These are phyloP conservation scores for Arbutus unedo DNA, from an alignment of 148 eudicot species.

Conservation along the genomic window DNA sequence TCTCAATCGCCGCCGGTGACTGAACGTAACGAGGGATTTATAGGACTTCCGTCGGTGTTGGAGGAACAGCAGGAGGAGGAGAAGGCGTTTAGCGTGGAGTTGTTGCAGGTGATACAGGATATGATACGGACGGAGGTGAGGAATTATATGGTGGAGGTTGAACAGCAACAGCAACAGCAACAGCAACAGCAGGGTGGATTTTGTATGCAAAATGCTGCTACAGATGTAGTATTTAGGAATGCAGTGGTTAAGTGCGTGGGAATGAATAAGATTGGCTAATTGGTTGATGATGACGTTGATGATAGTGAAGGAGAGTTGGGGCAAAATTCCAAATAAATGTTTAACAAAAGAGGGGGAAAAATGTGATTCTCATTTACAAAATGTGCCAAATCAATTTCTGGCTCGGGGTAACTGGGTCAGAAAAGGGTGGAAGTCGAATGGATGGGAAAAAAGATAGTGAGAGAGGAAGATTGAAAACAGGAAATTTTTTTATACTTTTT, in stretches of 20 bases:
- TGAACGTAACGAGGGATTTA: background rate
- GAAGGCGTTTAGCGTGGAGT: slow-evolving; percentile 39
- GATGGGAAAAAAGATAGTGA: no score
- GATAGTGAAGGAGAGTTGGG: no score
- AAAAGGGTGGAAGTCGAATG: no score
- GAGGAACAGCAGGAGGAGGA: background rate
- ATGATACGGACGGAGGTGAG: slow-evolving; percentile 80
- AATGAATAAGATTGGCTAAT: slow-evolving; percentile 52
- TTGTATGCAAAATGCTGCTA: slow-evolving; percentile 16
- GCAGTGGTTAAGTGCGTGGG: slow-evolving; percentile 53
- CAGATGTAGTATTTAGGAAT: slow-evolving; percentile 40
- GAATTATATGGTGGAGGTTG: slow-evolving; percentile 60
- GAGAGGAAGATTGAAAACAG: no score
- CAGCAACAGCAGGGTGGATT: no score
- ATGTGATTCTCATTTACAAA: no score
- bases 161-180: background rate
- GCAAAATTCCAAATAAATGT: no score
- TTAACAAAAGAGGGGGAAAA: no score
- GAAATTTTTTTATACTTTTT: no score
- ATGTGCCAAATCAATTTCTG: no score
- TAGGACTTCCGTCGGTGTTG: background rate
- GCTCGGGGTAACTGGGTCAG: no score
- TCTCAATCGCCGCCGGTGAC: background rate
- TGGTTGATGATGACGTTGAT: no score
- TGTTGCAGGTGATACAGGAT: slow-evolving; percentile 72